Evolutionary conservation across 768 basidiomycete species (phyloP).

Genomic region (Filobasidium wieringae): DNA sequence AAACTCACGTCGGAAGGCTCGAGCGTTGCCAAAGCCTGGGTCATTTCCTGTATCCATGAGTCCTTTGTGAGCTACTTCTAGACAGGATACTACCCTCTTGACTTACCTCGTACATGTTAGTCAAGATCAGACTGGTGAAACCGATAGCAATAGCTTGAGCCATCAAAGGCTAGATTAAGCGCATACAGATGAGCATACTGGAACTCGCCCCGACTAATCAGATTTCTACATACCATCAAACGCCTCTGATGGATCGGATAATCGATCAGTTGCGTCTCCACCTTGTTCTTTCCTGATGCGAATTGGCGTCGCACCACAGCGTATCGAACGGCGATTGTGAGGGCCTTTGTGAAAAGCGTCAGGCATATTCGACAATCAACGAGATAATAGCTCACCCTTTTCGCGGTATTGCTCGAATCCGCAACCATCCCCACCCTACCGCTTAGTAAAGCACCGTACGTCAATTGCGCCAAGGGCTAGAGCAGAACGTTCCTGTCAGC

Average conservation of each 20-base stretch:
- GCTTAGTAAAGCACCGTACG: conserved; percentile 42
- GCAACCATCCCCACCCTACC: conserved; percentile 40
- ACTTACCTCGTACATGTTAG: conserved; percentile 33
- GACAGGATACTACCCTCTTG: background rate
- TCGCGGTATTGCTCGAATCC: conserved; percentile 40
- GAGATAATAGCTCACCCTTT: conserved; percentile 33
- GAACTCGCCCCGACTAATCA: background rate
- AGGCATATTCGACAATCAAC: background rate
- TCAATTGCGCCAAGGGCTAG: conserved; percentile 42
- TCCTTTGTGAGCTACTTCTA: background rate
- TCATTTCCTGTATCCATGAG: conserved; percentile 22
- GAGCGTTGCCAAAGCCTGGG: conserved; percentile 35
- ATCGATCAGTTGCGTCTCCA: conserved; percentile 42
- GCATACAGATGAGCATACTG: background rate
- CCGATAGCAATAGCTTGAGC: conserved; percentile 40
- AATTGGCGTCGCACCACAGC: conserved; percentile 42
- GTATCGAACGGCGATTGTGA: conserved; percentile 43
- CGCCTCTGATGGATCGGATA: conserved; percentile 42
- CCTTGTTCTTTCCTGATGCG: conserved; percentile 38
- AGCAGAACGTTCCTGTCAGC: background rate
- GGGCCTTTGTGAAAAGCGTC: conserved; percentile 20
- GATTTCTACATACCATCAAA: conserved; percentile 27
- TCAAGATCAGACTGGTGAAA: conserved; percentile 35
- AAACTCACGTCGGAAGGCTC: conserved; percentile 35
- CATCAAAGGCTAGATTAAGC: conserved; percentile 32